Conservation (phyloP, 805 yeast species). For the Ogataea neopini region DNA sequence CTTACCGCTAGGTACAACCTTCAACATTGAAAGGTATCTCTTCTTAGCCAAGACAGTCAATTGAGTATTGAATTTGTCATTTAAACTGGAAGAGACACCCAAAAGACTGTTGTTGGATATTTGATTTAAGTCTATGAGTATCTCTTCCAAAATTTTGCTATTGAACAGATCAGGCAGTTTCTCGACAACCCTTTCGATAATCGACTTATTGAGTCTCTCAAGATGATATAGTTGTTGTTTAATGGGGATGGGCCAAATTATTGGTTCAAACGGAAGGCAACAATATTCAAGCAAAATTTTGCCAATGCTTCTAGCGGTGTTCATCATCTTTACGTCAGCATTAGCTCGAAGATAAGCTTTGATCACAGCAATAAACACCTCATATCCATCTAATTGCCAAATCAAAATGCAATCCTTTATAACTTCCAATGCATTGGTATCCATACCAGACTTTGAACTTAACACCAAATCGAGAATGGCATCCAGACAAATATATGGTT, state of each 20-base stretch:
- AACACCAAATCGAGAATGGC: constrained; percentile 15
- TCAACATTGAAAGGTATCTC: constrained; percentile 12
- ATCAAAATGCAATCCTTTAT: constrained; percentile 24
- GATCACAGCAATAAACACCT: constrained; percentile 17
- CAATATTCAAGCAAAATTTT: constrained; percentile 17
- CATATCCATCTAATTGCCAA: constrained; percentile 29
- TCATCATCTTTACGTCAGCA: background rate
- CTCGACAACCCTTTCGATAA: constrained; percentile 12
- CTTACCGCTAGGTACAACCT: constrained; percentile 10
- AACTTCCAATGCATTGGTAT: constrained; percentile 9
- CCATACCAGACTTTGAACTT: constrained; percentile 6
- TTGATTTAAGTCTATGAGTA: constrained; percentile 10
- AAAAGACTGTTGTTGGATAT: constrained; percentile 16
- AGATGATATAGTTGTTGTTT: constrained; percentile 9
- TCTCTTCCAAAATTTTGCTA: constrained; percentile 6
- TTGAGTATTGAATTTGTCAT: constrained; percentile 2
- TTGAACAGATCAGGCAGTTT: constrained; percentile 15
- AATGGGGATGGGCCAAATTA: constrained; percentile 20
- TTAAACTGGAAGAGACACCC: constrained; percentile 17
- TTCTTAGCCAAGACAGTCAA: constrained; percentile 5
- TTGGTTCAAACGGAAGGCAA: constrained; percentile 16
- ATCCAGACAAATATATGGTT: constrained; percentile 18
- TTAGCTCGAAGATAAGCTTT: constrained; percentile 12
- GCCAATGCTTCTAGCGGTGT: constrained; percentile 15
- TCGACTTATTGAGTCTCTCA: constrained; percentile 14